These are phyloP conservation scores for Diaporthe citriasiana DNA, from an alignment of 2,329 filamentous ascomycete species.

Conservation along the genomic window DNA sequence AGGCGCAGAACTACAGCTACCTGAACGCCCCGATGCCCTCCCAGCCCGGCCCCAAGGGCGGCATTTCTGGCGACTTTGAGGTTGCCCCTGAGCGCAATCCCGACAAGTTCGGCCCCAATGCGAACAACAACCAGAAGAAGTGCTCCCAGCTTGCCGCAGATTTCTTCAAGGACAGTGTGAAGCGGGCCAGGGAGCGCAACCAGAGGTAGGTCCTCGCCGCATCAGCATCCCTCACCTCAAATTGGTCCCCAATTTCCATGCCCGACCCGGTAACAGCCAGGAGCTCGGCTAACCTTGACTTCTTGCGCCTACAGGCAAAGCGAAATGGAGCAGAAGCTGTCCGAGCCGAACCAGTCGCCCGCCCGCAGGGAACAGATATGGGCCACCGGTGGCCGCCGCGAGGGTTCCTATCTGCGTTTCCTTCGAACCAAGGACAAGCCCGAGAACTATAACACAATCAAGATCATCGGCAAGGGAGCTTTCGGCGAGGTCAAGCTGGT, in stretches of 20 bases:
- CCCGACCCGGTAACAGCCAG: background rate
- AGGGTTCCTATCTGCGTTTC: constrained; percentile 94
- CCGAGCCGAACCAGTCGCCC: constrained; percentile 81
- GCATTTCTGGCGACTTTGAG: constrained; percentile 76
- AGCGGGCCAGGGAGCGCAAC: constrained; percentile 94
- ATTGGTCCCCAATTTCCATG: background rate
- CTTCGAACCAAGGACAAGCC: constrained; percentile 93
- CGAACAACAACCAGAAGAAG: constrained; percentile 79
- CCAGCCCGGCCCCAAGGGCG: constrained; percentile 64
- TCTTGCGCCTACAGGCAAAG: constrained; percentile 75
- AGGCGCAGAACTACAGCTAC: constrained; percentile 76
- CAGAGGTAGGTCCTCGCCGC: constrained; percentile 75
- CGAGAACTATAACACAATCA: constrained; percentile 94
- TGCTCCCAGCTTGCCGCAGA: constrained; percentile 81
- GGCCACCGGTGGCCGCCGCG: constrained; percentile 86
- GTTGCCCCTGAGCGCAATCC: constrained; percentile 88
- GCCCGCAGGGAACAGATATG: constrained; percentile 87
- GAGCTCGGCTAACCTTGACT: background rate
- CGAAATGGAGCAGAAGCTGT: constrained; percentile 89
- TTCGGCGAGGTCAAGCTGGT: constrained; percentile 99
- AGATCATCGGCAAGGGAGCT: constrained; percentile 98
- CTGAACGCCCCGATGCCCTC: constrained; percentile 77
- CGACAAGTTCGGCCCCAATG: constrained; percentile 77
- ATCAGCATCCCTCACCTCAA: background rate
- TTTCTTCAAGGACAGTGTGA: constrained; percentile 99